Percentiles rank a stretch among this genome's conserved stretches.
Conservation (phyloP, 108 stramenopile genomes). For the Nitzschia sp. region DNA sequence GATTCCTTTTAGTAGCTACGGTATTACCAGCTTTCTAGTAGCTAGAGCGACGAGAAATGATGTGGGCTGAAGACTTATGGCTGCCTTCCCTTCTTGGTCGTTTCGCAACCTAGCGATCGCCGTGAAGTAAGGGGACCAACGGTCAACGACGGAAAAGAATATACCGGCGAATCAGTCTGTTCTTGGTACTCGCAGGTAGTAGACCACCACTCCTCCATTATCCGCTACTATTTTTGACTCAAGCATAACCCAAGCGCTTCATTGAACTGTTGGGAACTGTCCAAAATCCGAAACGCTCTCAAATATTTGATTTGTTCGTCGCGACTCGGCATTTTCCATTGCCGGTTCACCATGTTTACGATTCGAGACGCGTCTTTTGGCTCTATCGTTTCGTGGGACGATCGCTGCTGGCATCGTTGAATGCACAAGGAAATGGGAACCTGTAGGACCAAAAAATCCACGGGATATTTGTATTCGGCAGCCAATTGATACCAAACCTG, state of each 20-base stretch:
- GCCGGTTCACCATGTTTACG: constrained; percentile 2
- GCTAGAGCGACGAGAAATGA: too few relatives aligned
- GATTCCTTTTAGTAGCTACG: too few relatives aligned
- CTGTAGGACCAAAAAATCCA: constrained; percentile 18
- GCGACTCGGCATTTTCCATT: constrained; percentile 2
- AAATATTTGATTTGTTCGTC: constrained; percentile 8
- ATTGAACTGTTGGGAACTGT: not conserved
- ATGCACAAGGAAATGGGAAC: constrained; percentile 24
- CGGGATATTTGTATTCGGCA: constrained; percentile 8
- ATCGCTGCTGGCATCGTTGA: constrained; percentile 30
- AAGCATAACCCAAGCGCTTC: not conserved
- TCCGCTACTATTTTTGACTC: not conserved
- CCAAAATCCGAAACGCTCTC: not conserved
- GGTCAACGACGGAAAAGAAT: too few relatives aligned
- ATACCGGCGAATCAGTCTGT: too few relatives aligned
- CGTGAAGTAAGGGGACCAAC: too few relatives aligned
- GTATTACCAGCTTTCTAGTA: too few relatives aligned
- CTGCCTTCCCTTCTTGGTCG: too few relatives aligned
- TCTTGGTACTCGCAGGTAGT: too few relatives aligned
- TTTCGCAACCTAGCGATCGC: too few relatives aligned
- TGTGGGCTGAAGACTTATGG: too few relatives aligned
- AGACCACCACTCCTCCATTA: not conserved
- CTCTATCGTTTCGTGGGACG: constrained; percentile 34
- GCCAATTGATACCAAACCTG: constrained; percentile 43
- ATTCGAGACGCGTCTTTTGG: constrained; percentile 26